Evolutionary conservation across 2,329 filamentous ascomycete species (phyloP).

Genomic region (Scopulariopsis brevicaulis): DNA sequence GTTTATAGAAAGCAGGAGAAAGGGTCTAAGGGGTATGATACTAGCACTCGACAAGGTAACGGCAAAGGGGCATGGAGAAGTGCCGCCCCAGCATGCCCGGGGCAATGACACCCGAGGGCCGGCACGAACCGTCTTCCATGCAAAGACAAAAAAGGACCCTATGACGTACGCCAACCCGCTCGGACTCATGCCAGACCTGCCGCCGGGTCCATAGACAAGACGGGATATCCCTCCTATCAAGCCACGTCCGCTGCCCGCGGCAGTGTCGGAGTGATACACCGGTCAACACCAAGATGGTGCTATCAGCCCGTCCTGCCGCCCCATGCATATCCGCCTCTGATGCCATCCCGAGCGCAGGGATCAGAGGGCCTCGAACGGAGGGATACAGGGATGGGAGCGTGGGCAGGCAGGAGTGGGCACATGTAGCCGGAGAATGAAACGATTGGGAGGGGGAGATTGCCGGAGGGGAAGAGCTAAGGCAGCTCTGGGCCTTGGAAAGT

Average conservation of each 20-base stretch:
- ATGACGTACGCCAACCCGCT: background rate
- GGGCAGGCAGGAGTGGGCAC: background rate
- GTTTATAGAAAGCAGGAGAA: background rate
- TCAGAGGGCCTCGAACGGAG: background rate
- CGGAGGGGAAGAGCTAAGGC: background rate
- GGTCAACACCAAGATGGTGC: background rate
- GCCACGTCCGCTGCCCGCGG: background rate
- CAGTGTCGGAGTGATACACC: background rate
- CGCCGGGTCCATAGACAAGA: background rate
- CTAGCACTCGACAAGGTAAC: background rate
- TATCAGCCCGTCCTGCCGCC: background rate
- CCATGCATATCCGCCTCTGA: background rate
- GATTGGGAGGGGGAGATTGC: background rate
- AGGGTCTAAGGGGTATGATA: background rate
- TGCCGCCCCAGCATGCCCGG: background rate
- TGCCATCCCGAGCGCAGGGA: background rate
- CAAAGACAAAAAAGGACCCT: background rate
- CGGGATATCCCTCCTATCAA: background rate
- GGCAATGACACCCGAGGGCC: background rate
- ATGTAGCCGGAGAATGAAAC: background rate
- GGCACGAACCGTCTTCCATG: background rate
- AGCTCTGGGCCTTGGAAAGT: background rate
- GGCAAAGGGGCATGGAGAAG: background rate
- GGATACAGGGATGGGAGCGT: background rate
- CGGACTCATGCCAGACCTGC: background rate